Base-by-base conservation (phyloP, 2,329 filamentous ascomycete species). In the Cercospora beticola region DNA sequence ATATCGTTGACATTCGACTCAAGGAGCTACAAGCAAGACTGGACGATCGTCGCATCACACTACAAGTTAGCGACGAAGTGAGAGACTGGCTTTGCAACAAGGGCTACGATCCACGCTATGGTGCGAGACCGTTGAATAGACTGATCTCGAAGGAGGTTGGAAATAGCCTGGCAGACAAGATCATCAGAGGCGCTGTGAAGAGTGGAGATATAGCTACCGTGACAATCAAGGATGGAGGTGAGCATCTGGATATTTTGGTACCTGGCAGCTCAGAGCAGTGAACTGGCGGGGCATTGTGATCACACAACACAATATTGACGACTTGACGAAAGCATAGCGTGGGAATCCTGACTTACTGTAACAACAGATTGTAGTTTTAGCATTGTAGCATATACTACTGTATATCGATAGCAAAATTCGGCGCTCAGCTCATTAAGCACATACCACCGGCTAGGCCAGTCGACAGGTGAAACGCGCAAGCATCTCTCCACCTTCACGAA, bases 1-100 rank as follows among this genome's bases (percentile, higher is more conserved):
- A 97, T 76, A 98, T 98, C 72, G 93, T 97, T 60, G 93, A 98
- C 76, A 97, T 98, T 71, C 88, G 95, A 33, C 85, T 98, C 59
- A 87, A 86, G 70, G 95, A 98, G 81, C 84, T 98, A 7, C 94
- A 97, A 80, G 82, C 83, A 63, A 88, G 93, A 49, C 87, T 98
- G 1, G 90, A 95, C 71, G 94, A 97, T 75, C 88, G 93, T 62
- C 88, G 95, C 65, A 97, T 98, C 78, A 86, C 83, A 0, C 85
- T 99, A 4, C 80, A 88, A 10, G 91, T 96, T 3, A 84, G 89
- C 10, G 83, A 89, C 57, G 84, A 90, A 3, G 92, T 94, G 52
- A 92, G 91, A 76, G 85, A 90, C 71, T 98, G 94, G 94, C 87
- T 98, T 5, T 93, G 92, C 49, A 91, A 95, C 71, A 88, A 89